Base-by-base conservation (phyloP, 2,329 filamentous ascomycete genomes). In the Cladobotryum protrusum region DNA sequence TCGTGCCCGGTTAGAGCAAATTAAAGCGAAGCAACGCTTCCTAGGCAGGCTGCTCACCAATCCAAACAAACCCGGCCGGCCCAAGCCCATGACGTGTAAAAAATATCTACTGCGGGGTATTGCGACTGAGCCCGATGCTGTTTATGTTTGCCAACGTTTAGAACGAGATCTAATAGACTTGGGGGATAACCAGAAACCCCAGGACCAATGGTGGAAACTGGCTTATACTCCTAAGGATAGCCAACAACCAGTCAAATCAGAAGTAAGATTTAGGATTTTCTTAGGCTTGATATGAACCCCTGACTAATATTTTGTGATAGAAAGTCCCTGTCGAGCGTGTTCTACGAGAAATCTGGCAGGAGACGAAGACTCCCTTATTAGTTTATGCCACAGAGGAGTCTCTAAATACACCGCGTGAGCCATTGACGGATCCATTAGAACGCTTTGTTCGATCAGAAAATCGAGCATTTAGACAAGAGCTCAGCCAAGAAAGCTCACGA, bases 141-240 rank as follows among this genome's bases (percentile, higher is more conserved):
- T 75, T 9, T 82, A 78, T 54, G 64, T 81, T 33, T 79, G 77
- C 56, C 69, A 68, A 50, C 67, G 72, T 35, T 58, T 66, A 14
- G 69, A 71, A 48, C 61, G 62, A 4, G 66, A 73, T 45, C 58
- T 74, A 32, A 71, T 73, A 45, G 71, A 76, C 14, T 43, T 74
- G n/a, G 68, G 63, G 1, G 69, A 66, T 32, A 52, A 54, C 4
- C 46, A 64, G 3, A 54, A 57, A 18, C 52, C 60, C 4, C 54
- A 54, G 14, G 76, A 79, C 47, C 77, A 80, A 57, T 82, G 78
- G 78, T 82, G 78, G 78, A 72, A 72, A 54, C 64, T 81, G 42
- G 66, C 71, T 34, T 77, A 73, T 53, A 60, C 62, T 18, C 59
- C 66, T 12, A 58, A 63, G 14, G 69, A 69, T 11, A 57, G 65